Percentiles rank a stretch among this genome's conserved stretches.
These are phyloP conservation scores for Debaryomyces coudertii DNA, from an alignment of 1,139 yeast species.

Conservation along the genomic window DNA sequence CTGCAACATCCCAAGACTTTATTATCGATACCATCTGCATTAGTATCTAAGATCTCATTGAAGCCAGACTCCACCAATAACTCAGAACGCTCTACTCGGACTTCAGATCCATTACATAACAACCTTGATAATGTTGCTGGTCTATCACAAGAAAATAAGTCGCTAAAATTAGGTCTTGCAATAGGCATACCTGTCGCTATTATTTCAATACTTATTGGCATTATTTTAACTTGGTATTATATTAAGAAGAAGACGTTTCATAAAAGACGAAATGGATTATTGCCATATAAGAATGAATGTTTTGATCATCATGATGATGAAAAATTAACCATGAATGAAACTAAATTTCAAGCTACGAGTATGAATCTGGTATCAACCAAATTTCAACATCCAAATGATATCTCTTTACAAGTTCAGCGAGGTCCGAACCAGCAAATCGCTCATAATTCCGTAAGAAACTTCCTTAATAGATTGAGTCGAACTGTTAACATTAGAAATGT, in stretches of 20 bases:
- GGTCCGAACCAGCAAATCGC: constrained; percentile 5
- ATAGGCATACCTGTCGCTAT: constrained; percentile 48
- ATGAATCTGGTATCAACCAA: constrained; percentile 1
- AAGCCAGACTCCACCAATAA: constrained; percentile 1
- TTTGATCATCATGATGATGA: constrained; percentile 11
- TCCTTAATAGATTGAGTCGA: constrained; percentile 25
- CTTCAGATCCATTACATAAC: constrained; percentile 10
- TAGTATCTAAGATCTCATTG: constrained; percentile 11
- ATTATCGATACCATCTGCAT: constrained; percentile 7
- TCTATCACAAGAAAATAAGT: constrained; percentile 8
- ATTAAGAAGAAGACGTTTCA: constrained; percentile 22
- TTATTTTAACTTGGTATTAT: constrained; percentile 27
- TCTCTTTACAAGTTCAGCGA: not conserved
- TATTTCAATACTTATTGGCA: constrained; percentile 28
- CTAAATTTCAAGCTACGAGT: constrained; percentile 2
- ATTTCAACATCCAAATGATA: constrained; percentile 2
- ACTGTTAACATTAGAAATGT: constrained; percentile 12
- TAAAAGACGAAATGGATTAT: constrained; percentile 14
- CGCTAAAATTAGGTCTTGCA: constrained; percentile 40
- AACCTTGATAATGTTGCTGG: constrained; percentile 4
- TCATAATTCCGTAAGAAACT: constrained; percentile 17
- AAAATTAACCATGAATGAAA: constrained; percentile 9
- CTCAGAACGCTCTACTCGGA: constrained; percentile 8
- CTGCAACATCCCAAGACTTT: constrained; percentile 11
- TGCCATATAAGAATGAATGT: constrained; percentile 15